Conservation (phyloP, 169 alveolate genomes). For the Eimeria maxima region DNA sequence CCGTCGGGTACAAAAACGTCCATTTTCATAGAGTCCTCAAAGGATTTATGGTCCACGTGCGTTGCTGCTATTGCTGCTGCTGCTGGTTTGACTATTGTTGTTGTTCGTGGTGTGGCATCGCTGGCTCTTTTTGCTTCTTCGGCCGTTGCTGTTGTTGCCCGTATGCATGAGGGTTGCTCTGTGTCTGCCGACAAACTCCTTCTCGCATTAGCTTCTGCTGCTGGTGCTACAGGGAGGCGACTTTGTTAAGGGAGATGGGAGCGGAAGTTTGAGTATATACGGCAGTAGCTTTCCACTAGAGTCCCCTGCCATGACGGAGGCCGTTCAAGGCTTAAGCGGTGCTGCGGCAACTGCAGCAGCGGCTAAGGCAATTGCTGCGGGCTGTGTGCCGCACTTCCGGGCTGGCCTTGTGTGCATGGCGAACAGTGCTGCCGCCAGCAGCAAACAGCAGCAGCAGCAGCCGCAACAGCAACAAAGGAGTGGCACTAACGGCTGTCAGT, state of each 20-base stretch:
- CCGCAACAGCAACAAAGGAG: conserved; percentile 60
- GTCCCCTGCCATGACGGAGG: conserved; percentile 82
- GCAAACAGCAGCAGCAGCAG: conserved; percentile 36
- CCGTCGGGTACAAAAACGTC: conserved; percentile 96
- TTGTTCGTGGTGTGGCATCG: not conserved
- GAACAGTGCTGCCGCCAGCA: conserved; percentile 71
- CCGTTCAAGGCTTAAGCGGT: conserved; percentile 1
- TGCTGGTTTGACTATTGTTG: not conserved
- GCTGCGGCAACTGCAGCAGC: conserved; percentile 48
- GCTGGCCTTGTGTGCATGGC: conserved; percentile 98
- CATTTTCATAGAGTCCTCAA: conserved; percentile 91
- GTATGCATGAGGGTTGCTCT: no score
- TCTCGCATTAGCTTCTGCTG: conserved; percentile 14
- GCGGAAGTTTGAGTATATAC: conserved; percentile 98
- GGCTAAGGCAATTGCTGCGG: conserved; percentile 81
- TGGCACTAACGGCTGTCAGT: conserved; percentile 96
- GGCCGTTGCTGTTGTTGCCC: not conserved
- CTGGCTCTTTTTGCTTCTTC: not conserved
- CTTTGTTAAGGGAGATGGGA: conserved; percentile 97
- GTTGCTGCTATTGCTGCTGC: conserved; percentile 2
- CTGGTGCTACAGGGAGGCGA: conserved; percentile 97
- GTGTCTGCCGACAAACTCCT: not conserved
- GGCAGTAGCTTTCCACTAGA: conserved; percentile 97
- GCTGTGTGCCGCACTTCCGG: conserved; percentile 94
- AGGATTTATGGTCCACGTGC: conserved; percentile 88